A percentile compares a stretch with the other conserved stretches of the same genome.
Conservation (phyloP, 306 rosid genomes). For the Boehmeria nivea region DNA sequence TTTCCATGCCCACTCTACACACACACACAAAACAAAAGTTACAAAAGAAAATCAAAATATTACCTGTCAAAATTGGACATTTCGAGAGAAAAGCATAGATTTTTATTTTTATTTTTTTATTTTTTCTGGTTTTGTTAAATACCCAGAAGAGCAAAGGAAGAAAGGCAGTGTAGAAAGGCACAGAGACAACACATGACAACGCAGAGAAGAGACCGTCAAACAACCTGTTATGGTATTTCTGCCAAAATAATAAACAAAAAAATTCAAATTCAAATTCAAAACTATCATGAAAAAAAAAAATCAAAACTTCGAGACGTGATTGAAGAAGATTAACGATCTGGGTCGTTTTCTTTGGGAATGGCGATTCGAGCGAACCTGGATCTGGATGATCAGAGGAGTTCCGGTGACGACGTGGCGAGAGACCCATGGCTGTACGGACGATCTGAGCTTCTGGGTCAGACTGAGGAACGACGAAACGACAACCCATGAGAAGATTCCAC, state of each 20-base stretch:
- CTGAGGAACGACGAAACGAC: conserved; percentile 51
- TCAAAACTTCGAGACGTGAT: no score
- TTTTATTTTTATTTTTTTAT: no score
- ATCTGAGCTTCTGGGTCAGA: conserved; percentile 65
- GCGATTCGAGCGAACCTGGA: conserved; percentile 89
- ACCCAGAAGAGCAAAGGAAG: conserved; percentile 95
- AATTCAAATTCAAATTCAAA: conserved; percentile 1
- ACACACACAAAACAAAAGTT: conserved; percentile 9
- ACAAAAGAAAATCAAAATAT: not conserved
- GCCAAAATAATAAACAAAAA: conserved; percentile 19
- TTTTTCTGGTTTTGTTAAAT: not conserved
- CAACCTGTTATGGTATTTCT: conserved; percentile 49
- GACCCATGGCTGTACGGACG: conserved; percentile 71
- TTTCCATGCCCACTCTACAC: conserved; percentile 90
- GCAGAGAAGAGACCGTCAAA: conserved; percentile 72
- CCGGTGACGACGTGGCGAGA: conserved; percentile 48
- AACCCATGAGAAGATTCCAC: conserved; percentile 59
- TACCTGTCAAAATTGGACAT: not conserved
- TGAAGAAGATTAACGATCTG: conserved; percentile 18
- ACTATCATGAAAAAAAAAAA: not conserved
- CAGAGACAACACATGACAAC: conserved; percentile 81
- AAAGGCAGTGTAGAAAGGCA: conserved; percentile 92
- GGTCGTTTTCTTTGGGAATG: conserved; percentile 17
- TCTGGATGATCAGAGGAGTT: conserved; percentile 52
- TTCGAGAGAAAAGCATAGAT: no score